phyloP scores from a whole-genome alignment of 345 rosid species.

The Syzygium aromaticum region DNA sequence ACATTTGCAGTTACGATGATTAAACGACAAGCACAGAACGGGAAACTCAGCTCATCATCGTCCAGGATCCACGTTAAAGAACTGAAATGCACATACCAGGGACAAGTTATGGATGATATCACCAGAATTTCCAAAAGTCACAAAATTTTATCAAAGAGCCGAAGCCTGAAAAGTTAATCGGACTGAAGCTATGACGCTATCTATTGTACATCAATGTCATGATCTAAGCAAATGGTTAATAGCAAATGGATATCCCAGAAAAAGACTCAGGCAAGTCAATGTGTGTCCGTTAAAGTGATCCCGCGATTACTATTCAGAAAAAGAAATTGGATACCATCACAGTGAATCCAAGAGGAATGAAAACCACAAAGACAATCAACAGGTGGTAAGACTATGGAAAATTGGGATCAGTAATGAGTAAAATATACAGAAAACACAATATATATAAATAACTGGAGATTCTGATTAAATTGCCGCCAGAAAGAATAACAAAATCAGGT shows the following conservation, averaged over 20 bases:
- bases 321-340: neutral
- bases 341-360: neutral
- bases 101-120: neutral
- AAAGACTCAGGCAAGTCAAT: neutral
- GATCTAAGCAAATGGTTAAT: neutral
- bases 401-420: neutral
- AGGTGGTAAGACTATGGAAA: neutral
- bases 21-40: neutral
- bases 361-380: neutral
- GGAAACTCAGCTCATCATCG: neutral
- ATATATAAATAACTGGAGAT: neutral
- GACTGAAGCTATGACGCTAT: neutral
- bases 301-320: neutral
- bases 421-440: neutral
- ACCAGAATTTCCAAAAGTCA: neutral
- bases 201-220: neutral
- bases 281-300: neutral
- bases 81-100: neutral
- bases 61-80: neutral
- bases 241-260: neutral
- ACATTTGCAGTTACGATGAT: neutral
- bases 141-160: neutral
- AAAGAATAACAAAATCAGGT: conserved; percentile 13
- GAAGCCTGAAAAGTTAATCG: neutral
- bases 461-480: conserved; percentile 3